Evolutionary conservation across 495 filamentous ascomycete genomes (phyloP).

Genomic region (Neurospora africana): DNA sequence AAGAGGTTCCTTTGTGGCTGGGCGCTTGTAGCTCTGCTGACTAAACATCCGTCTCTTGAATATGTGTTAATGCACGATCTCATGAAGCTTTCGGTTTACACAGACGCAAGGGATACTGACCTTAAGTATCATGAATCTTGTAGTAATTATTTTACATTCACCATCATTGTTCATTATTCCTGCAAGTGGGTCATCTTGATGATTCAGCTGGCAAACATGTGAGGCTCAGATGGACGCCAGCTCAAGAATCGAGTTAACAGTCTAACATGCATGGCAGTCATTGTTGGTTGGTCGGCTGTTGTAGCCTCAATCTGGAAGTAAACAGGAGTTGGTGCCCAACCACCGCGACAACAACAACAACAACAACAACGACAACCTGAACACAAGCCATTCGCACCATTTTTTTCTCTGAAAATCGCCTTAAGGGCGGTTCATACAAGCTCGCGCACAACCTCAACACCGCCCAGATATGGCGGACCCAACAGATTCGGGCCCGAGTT

Average conservation of each 20-base stretch:
- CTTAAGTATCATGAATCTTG: too few relatives aligned
- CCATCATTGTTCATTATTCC: too few relatives aligned
- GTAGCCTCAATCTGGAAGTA: not conserved
- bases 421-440: not conserved
- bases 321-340: not conserved
- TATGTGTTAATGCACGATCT: too few relatives aligned
- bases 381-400: not conserved
- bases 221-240: not conserved
- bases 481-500: not conserved
- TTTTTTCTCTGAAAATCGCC: not conserved
- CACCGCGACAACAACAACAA: not conserved
- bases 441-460: not conserved
- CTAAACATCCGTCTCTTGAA: too few relatives aligned
- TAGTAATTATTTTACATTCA: too few relatives aligned
- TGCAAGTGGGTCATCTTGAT: not conserved
- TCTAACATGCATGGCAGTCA: not conserved
- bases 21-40: too few relatives aligned
- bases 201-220: not conserved
- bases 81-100: too few relatives aligned
- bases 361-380: not conserved
- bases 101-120: too few relatives aligned
- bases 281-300: not conserved
- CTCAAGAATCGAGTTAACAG: not conserved
- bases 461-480: not conserved
- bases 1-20: too few relatives aligned